A percentile compares a stretch with the other conserved stretches of the same genome.
phyloP scores from a whole-genome alignment of 805 yeast species.

The Starmerella davenportii region DNA sequence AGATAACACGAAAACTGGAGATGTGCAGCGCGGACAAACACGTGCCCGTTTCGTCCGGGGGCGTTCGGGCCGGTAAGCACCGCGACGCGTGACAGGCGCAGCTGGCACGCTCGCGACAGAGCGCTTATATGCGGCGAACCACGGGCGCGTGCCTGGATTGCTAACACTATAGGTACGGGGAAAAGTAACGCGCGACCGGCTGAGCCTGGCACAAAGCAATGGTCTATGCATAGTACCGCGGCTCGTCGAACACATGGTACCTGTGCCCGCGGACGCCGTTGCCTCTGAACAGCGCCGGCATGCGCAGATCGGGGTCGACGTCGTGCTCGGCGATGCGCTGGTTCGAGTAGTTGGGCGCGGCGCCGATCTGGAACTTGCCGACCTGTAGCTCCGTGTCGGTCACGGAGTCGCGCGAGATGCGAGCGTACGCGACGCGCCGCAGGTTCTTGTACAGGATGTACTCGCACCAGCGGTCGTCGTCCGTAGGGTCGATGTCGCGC shows the following conservation, averaged over 20 bases:
- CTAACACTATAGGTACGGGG: too few species aligned
- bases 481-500: conserved; percentile 76
- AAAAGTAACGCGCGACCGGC: too few species aligned
- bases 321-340: conserved; percentile 36
- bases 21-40: too few species aligned
- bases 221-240: conserved; percentile 50
- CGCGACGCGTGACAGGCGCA: too few species aligned
- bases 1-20: too few species aligned
- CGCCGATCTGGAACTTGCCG: conserved; percentile 62
- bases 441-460: conserved; percentile 76
- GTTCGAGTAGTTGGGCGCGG: conserved; percentile 34
- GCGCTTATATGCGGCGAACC: too few species aligned
- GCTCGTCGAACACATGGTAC: conserved; percentile 89
- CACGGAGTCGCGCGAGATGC: conserved; percentile 80
- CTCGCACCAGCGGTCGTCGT: conserved; percentile 96
- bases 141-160: too few species aligned
- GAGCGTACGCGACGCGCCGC: conserved; percentile 80
- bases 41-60: too few species aligned
- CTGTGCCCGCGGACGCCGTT: conserved; percentile 87
- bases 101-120: too few species aligned
- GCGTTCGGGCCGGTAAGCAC: too few species aligned
- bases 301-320: conserved; percentile 45
- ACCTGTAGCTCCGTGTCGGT: conserved; percentile 95
- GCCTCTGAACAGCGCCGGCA: conserved; percentile 66
- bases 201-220: too few species aligned